Evolutionary conservation across 2,329 filamentous ascomycete species (phyloP), one percentile per base, ranked within the genome.

Genomic region (Rhinocladiella mackenziei): DNA sequence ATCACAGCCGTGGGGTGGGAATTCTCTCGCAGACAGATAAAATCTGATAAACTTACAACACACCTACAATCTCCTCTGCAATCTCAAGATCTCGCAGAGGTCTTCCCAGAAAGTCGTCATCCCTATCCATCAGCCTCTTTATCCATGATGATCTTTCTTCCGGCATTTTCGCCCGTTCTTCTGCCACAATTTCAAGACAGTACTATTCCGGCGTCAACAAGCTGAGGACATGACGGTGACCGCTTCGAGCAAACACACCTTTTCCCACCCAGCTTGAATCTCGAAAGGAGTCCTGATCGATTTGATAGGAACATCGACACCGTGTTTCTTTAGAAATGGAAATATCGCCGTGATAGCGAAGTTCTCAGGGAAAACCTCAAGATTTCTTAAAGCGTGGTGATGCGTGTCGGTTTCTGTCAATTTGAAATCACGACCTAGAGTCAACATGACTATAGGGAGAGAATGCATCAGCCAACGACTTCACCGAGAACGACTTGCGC

Each of bases 51-150:
- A 32, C 30, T 17, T 14, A 32, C 30, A 32, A 13, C n/a, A 10
- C 17, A 13, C 38, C 14, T 13, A 41, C 32, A 9, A 41, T 32
- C 19, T 41, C 38, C n/a, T 41, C 38, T 1, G 38, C n/a, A 11
- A 41, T 20, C 22, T 41, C 38, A 2, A 41, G 9, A 20, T 41
- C 38, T 3, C 8, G n/a, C 26, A 41, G 3, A 2, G 7, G 15
- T 8, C 38, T 17, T 20, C 26, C 38, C 3, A 41, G 38, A 23
- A 13, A 33, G n/a, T 32, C 38, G 13, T 41, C 38, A 3, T 41
- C 29, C n/a, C 9, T 41, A 10, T 41, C 38, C 3, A 20, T 31
- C 28, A 41, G 13, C 15, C 17, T n/a, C 5, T 14, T 11, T 3
- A 41, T 41, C 26, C 25, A 41, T 2, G 26, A 15, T 6, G 38